phyloP scores from a whole-genome alignment of 768 basidiomycete genomes.

The Omphalotus guepiniiformis region DNA sequence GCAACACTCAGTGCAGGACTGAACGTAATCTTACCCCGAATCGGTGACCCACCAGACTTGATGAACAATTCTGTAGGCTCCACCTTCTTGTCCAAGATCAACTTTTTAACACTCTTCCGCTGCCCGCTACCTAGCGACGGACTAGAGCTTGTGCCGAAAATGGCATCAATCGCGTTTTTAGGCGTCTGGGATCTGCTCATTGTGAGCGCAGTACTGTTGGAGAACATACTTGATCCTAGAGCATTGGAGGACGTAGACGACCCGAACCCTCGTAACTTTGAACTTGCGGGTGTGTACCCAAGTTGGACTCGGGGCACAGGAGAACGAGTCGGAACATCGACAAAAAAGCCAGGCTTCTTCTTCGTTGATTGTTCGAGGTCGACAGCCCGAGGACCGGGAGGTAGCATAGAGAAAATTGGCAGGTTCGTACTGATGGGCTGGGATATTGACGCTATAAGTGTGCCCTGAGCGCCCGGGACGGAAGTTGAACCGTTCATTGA shows the following conservation, averaged over 20 bases:
- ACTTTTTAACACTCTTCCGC: slow-evolving; percentile 87
- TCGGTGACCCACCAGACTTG: slow-evolving; percentile 43
- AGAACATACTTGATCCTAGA: slow-evolving; percentile 33
- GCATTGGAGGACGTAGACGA: slow-evolving; percentile 40
- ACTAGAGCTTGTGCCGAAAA: slow-evolving; percentile 39
- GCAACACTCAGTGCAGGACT: slow-evolving; percentile 73
- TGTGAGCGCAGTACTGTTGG: slow-evolving; percentile 52
- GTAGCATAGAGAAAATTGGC: slow-evolving; percentile 72
- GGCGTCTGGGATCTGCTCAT: slow-evolving; percentile 44
- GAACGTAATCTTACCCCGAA: slow-evolving; percentile 58
- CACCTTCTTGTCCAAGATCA: slow-evolving; percentile 82
- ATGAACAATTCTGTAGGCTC: slow-evolving; percentile 68
- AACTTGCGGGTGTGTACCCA: slow-evolving; percentile 61
- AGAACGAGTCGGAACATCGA: slow-evolving; percentile 71
- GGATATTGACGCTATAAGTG: slow-evolving; percentile 81
- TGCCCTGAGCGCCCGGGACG: slow-evolving; percentile 48
- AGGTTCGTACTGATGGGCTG: slow-evolving; percentile 75
- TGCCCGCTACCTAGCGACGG: slow-evolving; percentile 65
- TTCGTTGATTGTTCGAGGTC: slow-evolving; percentile 59
- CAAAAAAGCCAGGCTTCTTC: slow-evolving; percentile 74
- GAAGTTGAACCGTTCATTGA: slow-evolving; percentile 36
- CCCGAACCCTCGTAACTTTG: slow-evolving; percentile 71
- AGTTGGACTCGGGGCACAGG: slow-evolving; percentile 62
- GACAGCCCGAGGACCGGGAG: slow-evolving; percentile 61
- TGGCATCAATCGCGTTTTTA: slow-evolving; percentile 24